phyloP scores from a whole-genome alignment of 2,329 filamentous ascomycete genomes.

The Pseudopithomyces chartarum region DNA sequence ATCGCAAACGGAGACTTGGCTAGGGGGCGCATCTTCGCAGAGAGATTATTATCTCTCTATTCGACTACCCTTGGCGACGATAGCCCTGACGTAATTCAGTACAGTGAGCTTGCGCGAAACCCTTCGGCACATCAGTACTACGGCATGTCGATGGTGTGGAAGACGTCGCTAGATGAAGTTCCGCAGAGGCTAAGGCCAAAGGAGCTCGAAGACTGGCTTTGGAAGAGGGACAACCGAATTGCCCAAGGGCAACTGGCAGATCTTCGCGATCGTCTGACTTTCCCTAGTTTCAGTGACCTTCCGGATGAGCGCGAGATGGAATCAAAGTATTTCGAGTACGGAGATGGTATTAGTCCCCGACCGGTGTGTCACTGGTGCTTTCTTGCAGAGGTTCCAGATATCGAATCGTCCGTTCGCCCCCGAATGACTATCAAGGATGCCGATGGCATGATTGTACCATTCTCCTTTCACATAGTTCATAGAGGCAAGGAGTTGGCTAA shows the following conservation, averaged over 20 bases:
- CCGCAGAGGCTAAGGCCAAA: slow-evolving; percentile 14
- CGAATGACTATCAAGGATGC: slow-evolving; percentile 33
- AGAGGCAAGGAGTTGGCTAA: slow-evolving; percentile 29
- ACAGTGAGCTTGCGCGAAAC: slow-evolving; percentile 14
- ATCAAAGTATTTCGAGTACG: slow-evolving; percentile 13
- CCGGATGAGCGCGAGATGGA: slow-evolving; percentile 17
- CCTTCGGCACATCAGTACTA: slow-evolving; percentile 18
- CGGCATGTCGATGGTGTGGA: slow-evolving; percentile 28
- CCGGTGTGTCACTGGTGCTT: slow-evolving; percentile 29
- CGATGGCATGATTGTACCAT: slow-evolving; percentile 23
- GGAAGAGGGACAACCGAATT: slow-evolving; percentile 22
- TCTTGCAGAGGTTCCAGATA: slow-evolving; percentile 27
- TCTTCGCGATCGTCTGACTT: slow-evolving; percentile 21
- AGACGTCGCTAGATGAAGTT: slow-evolving; percentile 20
- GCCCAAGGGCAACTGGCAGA: slow-evolving; percentile 14
- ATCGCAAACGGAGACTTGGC: slow-evolving; percentile 39
- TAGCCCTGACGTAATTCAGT: slow-evolving; percentile 21
- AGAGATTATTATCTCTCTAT: slow-evolving; percentile 17
- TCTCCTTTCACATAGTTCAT: slow-evolving; percentile 33
- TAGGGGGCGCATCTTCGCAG: slow-evolving; percentile 35
- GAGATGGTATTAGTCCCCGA: slow-evolving; percentile 9
- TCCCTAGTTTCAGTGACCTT: slow-evolving; percentile 24
- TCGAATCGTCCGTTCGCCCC: slow-evolving; percentile 16
- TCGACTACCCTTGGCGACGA: slow-evolving; percentile 19
- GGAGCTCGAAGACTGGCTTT: slow-evolving; percentile 34